Evolutionary conservation across 805 yeast genomes (phyloP), one percentile per base, ranked within the genome.

Genomic region (Zygosaccharomyces bailii): DNA sequence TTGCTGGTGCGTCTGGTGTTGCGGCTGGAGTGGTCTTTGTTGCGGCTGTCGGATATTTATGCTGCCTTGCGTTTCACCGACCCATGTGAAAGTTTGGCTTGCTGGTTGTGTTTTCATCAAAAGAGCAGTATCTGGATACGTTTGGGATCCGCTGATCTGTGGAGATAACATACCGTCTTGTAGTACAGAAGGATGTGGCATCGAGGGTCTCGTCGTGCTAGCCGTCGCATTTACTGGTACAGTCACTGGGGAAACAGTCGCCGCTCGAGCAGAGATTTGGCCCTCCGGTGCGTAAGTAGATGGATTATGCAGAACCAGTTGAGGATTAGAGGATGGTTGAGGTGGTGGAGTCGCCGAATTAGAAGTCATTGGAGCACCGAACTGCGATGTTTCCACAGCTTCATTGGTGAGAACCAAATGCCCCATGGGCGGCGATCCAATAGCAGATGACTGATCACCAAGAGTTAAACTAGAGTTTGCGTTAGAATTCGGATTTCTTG

Each of bases 291-390:
- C 31, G 27, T 53, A 53, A 6, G 57, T 45, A 14, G 51, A 46
- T 4, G 57, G 57, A 37, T 54, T 53, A 35, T 54, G 57, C 44
- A 54, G 38, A 4, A 45, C 40, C 13, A 54, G 29, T n/a, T 50
- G 50, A 7, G 51, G 36, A 14, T 38, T 37, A 3, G 42, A 40
- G 11, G 34, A 10, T 10, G 36, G 9, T 10, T 17, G 35, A 11
- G 31, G 14, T 7, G 31, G 13, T 21, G 31, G 20, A 4, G 21
- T n/a, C 4, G 19, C 30, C 13, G 32, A 10, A 16, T 27, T 27
- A 16, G 31, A n/a, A 16, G 31, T n/a, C 31, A 27, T 27, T 7
- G 31, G 3, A n/a, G 31, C 31, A 27, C 13, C 13, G 31, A 27
- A 27, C 8, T 27, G 31, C n/a, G n/a, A n/a, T n/a, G 27, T 24